Conservation (phyloP, 352 stramenopile genomes). For the Pythium aristosporum region DNA sequence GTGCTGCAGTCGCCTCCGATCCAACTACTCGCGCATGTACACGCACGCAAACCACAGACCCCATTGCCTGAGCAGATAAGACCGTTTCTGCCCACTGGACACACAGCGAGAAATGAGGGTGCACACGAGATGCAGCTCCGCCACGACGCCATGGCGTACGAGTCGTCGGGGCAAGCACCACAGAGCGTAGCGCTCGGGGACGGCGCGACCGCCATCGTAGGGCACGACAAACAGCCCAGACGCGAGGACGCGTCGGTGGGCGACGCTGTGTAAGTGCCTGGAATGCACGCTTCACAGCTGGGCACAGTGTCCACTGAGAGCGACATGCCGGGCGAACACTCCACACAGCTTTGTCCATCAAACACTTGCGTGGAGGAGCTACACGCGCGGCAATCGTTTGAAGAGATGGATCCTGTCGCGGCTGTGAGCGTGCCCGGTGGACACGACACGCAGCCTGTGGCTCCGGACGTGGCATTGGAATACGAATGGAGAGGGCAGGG, state of each 20-base stretch:
- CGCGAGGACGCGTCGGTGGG: conserved; percentile 4
- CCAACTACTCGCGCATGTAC: conserved; percentile 44
- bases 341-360: conserved; percentile 29
- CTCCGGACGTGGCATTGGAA: conserved; percentile 12
- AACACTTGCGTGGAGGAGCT: conserved; percentile 27
- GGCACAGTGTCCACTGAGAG: not conserved
- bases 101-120: conserved; percentile 31
- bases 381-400: conserved; percentile 40
- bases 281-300: conserved; percentile 29
- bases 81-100: conserved; percentile 52
- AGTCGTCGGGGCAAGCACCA: conserved; percentile 30
- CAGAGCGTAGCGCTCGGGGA: conserved; percentile 33
- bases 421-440: conserved; percentile 34
- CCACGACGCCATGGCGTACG: conserved; percentile 58
- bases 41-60: conserved; percentile 49
- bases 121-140: conserved; percentile 51
- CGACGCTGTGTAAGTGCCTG: conserved; percentile 41
- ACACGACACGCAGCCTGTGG: conserved; percentile 10
- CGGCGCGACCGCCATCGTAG: conserved; percentile 39
- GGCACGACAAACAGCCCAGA: conserved; percentile 40
- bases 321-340: conserved; percentile 9
- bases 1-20: conserved; percentile 45
- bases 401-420: conserved; percentile 22
- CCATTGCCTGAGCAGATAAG: conserved; percentile 59
- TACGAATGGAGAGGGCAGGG: conserved; percentile 47